Evolutionary conservation across 1,284 basidiomycete genomes (phyloP), one percentile per base, ranked within the genome.

Genomic region (Heterobasidion occidentale): DNA sequence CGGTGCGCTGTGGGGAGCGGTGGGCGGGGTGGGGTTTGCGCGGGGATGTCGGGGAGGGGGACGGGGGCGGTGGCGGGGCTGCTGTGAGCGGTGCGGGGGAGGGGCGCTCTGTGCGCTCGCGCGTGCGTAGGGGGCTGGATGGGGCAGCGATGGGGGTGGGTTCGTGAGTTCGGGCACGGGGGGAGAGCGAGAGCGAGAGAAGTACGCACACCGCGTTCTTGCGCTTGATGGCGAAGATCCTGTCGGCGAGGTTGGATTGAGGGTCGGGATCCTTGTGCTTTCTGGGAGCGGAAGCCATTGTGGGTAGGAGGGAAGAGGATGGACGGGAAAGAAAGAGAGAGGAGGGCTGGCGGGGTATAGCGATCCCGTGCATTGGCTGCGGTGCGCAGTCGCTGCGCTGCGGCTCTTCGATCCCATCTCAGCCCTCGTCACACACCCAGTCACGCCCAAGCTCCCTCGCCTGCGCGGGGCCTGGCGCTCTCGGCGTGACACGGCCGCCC

Each of bases 161-260:
- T 9, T 42, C 20, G 11, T 7, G 51, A 51, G 51, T 17, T 27
- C 27, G 44, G 9, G 7, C 15, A 7, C n/a, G 34, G 19, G 8
- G 34, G 19, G 8, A 42, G 9, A 38, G 15, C 27, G n/a, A 58
- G 20, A 56, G 45, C 56, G 52, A 47, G n/a, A 51, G 27, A 47
- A 17, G 61, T 6, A 76, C 80, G 53, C 58, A 88, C 87, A 71
- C 73, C 52, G 85, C 85, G 51, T 79, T 82, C 61, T 74, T 79
- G 51, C 88, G 76, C 64, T 83, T 80, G n/a, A 85, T 68, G 6
- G 83, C 83, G 58, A 83, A 76, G 45, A 90, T 73, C 60, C 76
- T 78, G 66, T 88, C 81, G 57, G 83, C 85, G 46, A 91, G 67
- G 69, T 90, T 85, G 0, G 84, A 84, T 2, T 80, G 76, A 52